Base-by-base conservation (phyloP, 495 filamentous ascomycete genomes). In the Xylaria palmicola region DNA sequence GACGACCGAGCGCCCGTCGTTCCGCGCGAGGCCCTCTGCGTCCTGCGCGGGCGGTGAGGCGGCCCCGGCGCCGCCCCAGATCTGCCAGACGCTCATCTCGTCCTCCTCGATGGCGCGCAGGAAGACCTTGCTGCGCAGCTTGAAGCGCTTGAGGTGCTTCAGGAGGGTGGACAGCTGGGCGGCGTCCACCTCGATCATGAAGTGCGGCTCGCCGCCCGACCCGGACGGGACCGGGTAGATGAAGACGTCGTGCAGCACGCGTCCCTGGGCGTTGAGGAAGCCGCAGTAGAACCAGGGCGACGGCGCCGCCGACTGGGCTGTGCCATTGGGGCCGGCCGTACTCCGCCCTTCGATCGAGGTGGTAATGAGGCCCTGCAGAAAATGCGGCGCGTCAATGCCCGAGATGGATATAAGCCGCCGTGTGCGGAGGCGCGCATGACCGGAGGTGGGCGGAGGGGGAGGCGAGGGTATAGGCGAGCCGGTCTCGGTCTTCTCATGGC, bases 211-310 rank as follows among this genome's bases (percentile, higher is more conserved):
- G 47, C 63, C 55, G 45, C 59, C 26, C 15, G 72, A 57, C 6
- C 72, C 60, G 47, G 74, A 65, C 36, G 79, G 71, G 43, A 82
- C 71, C 4, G 86, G 86, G 78, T 94, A 97, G 29, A 98, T 79
- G 76, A 97, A 96, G 26, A 90, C 89, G 72, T 98, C 94, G 74
- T 92, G 84, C 26, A 97, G 77, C 9, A 97, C 79, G 40, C 91
- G 83, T 43, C 94, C 93, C 63, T 88, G 84, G 19, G 91, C 91
- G 64, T 87, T 96, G 12, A 98, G 83, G 68, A 98, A 97, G 1
- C 86, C 90, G 22, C 84, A 78, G 75, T 95, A 97, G 70, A 85
- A 85, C 15, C 85, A 85, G 59, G 73, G 9, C 50, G 74, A 48
- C 70, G 72, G 27, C 36, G 15, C 34, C 9, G 34, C 24, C 60